Percentiles rank a stretch among this genome's conserved stretches.
These are phyloP conservation scores for Ophiostoma sp. DNA, from an alignment of 2,329 filamentous ascomycete species.

Conservation along the genomic window DNA sequence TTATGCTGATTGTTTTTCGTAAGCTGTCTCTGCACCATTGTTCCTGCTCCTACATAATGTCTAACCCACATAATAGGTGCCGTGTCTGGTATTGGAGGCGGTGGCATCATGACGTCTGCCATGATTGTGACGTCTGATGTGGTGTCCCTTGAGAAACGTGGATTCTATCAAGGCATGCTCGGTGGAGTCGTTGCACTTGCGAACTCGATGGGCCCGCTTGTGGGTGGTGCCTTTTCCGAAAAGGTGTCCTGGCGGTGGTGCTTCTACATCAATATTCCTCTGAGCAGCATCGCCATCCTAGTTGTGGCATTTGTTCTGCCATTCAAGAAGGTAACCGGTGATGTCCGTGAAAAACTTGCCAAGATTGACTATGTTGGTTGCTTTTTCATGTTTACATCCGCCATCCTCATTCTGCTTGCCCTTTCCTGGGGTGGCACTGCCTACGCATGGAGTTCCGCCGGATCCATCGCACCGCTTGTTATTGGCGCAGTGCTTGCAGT, in stretches of 20 bases:
- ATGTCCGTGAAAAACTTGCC: constrained; percentile 20
- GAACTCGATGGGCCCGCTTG: constrained; percentile 24
- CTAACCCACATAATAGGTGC: constrained; percentile 18
- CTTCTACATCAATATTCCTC: constrained; percentile 28
- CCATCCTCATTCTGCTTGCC: constrained; percentile 16
- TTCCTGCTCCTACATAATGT: too few species aligned
- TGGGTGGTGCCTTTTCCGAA: constrained; percentile 22
- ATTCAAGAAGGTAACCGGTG: constrained; percentile 25
- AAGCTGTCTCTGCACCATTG: too few species aligned
- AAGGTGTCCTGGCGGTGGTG: constrained; percentile 14
- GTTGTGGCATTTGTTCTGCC: constrained; percentile 27
- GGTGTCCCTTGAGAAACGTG: constrained; percentile 28
- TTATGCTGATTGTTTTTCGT: constrained; percentile 29
- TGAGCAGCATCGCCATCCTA: constrained; percentile 25
- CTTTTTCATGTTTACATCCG: constrained; percentile 21
- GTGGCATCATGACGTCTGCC: constrained; percentile 27
- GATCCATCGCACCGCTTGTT: constrained; percentile 23
- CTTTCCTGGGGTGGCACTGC: constrained; percentile 21
- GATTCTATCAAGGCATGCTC: constrained; percentile 28
- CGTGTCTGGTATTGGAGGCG: constrained; percentile 27
- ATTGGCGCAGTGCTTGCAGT: constrained; percentile 16
- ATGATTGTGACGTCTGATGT: constrained; percentile 28
- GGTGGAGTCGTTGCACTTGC: constrained; percentile 26
- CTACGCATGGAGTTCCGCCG: constrained; percentile 26
- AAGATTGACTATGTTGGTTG: constrained; percentile 28